Conservation (phyloP, 345 rosid genomes). For the Salix arbutifolia region DNA sequence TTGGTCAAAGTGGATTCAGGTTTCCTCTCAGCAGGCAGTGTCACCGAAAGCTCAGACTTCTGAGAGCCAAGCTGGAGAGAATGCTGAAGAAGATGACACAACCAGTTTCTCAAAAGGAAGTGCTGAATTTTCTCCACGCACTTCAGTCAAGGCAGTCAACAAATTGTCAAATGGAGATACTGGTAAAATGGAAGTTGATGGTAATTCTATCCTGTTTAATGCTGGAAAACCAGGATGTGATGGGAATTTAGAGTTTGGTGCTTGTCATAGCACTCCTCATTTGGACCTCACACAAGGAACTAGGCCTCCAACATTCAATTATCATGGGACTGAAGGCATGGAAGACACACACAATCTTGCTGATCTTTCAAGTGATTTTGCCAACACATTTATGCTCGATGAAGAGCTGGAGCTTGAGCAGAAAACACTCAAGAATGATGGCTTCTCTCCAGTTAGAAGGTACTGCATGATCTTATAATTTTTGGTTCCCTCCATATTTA, state of each 20-base stretch:
- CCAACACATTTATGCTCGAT: conserved; percentile 81
- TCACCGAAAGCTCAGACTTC: conserved; percentile 33
- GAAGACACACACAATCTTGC: conserved; percentile 34
- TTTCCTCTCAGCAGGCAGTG: conserved; percentile 18
- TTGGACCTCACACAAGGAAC: conserved; percentile 25
- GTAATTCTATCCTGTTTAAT: conserved; percentile 8
- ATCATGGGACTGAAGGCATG: conserved; percentile 20
- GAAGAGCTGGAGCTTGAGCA: conserved; percentile 93
- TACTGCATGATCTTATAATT: conserved; percentile 22
- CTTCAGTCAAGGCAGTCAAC: conserved; percentile 13
- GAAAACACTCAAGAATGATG: conserved; percentile 45
- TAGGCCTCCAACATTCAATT: conserved; percentile 32
- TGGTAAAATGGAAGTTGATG: conserved; percentile 12
- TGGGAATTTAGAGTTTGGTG: conserved; percentile 20
- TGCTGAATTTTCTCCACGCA: conserved; percentile 5
- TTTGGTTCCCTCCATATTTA: not conserved
- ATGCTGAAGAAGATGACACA: conserved; percentile 31
- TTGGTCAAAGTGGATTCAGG: conserved; percentile 76
- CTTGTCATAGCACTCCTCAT: conserved; percentile 6
- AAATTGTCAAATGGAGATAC: conserved; percentile 10
- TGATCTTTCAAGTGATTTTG: conserved; percentile 62
- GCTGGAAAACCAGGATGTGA: conserved; percentile 15
- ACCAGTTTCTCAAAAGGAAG: conserved; percentile 21
- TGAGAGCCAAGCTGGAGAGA: conserved; percentile 33
- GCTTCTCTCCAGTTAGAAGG: conserved; percentile 48